Evolutionary conservation across 345 rosid species (phyloP), one percentile per base, ranked within the genome.

Genomic region (Kandelia obovata): DNA sequence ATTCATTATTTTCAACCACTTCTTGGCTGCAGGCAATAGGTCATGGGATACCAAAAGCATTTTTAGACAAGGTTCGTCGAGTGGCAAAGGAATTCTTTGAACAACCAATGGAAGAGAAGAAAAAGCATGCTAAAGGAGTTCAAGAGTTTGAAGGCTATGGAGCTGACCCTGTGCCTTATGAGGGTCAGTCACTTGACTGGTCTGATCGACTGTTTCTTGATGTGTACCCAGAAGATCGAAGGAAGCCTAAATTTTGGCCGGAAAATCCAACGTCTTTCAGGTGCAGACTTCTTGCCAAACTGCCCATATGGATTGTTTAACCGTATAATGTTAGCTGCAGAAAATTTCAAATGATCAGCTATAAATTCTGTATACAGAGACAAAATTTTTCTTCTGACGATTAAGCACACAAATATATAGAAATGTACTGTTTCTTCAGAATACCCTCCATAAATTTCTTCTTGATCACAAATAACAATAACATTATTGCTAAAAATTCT

Each of bases 201-300:
- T 73, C 77, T 31, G 77, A 74, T 62, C 72, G 77, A 61, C 67
- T 74, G 7, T 57, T 67, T 56, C 68, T 67, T 30, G 32, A 62
- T 5, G 68, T 67, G 2, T 62, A 67, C 28, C 77, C 77, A 53
- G 68, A 68, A 31, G 72, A 74, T 62, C 49, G 28, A 47, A 67
- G 64, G 64, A 68, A 74, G n/a, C 64, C 26, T n/a, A 55, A 35
- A 25, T 58, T 65, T 34, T 72, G 66, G 70, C 75, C 70, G 11
- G 53, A 65, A 53, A 57, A 58, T 58, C 75, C 70, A 23, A 31
- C 25, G 37, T 47, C 70, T 5, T 65, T 72, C 70, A 65, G 75
- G 75, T 65, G 49, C 7, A 62, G 32, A 43, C 51, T 13, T 15
- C 5, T 2, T 43, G 17, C 49, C 16, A 13, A 13, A 13, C 16